phyloP scores from a whole-genome alignment of 139 green algal species.

The Gonium pectorale region DNA sequence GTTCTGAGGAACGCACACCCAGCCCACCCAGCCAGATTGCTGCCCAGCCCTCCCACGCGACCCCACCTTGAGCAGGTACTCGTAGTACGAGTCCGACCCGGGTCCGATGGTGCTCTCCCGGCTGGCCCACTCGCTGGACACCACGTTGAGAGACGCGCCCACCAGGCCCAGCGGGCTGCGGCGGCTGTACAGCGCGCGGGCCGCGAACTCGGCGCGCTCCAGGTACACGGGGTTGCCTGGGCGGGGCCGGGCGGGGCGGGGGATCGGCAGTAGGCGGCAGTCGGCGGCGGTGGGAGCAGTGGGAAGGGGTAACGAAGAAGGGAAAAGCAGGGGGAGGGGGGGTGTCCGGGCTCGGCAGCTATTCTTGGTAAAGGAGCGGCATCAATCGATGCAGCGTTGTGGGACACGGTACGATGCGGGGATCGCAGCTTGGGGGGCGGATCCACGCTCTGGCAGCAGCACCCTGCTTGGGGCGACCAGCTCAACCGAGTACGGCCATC shows the following conservation, averaged over 20 bases:
- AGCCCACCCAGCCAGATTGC: not conserved
- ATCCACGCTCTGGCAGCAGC: too few species aligned
- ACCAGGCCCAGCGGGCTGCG: slow-evolving; percentile 73
- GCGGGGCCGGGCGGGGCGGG: not conserved
- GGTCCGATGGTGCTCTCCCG: slow-evolving; percentile 80
- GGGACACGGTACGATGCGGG: too few species aligned
- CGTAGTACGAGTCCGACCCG: slow-evolving; percentile 89
- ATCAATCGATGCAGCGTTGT: too few species aligned
- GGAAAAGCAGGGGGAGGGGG: too few species aligned
- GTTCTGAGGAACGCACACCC: too few species aligned
- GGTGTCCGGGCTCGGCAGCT: too few species aligned
- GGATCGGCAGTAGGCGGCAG: not conserved
- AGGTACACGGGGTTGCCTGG: slow-evolving; percentile 57
- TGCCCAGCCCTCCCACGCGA: not conserved
- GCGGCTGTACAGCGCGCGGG: slow-evolving; percentile 22
- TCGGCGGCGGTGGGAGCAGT: not conserved
- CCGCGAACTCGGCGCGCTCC: slow-evolving; percentile 51
- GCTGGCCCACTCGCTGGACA: slow-evolving; percentile 76
- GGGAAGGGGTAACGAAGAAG: too few species aligned
- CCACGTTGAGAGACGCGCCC: slow-evolving; percentile 81
- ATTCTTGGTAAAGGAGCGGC: too few species aligned
- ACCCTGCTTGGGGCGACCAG: too few species aligned
- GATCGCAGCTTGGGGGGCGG: too few species aligned
- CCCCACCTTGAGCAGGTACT: slow-evolving; percentile 95
- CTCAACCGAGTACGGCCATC: too few species aligned